Conservation (phyloP, 805 yeast genomes). For the Candida morakotiae region DNA sequence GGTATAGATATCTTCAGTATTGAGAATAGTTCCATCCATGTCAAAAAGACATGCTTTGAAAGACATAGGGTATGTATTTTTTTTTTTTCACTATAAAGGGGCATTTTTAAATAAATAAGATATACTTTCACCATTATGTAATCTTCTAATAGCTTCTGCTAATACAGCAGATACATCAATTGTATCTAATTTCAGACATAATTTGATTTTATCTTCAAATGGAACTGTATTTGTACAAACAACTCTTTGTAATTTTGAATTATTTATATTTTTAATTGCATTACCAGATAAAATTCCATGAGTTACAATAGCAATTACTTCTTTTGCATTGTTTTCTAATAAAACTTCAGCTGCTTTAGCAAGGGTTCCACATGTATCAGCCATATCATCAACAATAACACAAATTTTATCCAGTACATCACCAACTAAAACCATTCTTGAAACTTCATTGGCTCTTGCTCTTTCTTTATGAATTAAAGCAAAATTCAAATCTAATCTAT, state of each 20-base stretch:
- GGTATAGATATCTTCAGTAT: slow-evolving; percentile 91
- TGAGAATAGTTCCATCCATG: slow-evolving; percentile 93
- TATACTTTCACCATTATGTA: slow-evolving; percentile 84
- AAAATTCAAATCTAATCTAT: slow-evolving; percentile 71
- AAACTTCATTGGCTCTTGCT: slow-evolving; percentile 78
- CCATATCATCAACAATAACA: slow-evolving; percentile 83
- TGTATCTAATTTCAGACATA: slow-evolving; percentile 60
- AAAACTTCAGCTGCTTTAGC: slow-evolving; percentile 79
- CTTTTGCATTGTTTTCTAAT: slow-evolving; percentile 61
- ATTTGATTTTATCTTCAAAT: slow-evolving; percentile 55
- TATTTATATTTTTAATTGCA: slow-evolving; percentile 67
- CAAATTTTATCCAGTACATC: slow-evolving; percentile 75
- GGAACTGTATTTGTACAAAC: slow-evolving; percentile 83
- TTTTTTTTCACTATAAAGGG: slow-evolving; percentile 29
- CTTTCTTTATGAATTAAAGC: slow-evolving; percentile 85
- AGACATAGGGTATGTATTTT: no score
- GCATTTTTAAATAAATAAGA: slow-evolving; percentile 73
- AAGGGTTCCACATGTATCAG: slow-evolving; percentile 84
- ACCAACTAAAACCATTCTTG: slow-evolving; percentile 82
- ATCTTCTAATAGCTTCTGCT: slow-evolving; percentile 79
- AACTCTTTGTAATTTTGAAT: slow-evolving; percentile 61
- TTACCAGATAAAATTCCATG: slow-evolving; percentile 77
- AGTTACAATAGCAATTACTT: slow-evolving; percentile 78
- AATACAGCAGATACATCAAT: slow-evolving; percentile 71
- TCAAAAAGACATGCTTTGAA: slow-evolving; percentile 73